phyloP scores from a whole-genome alignment of 2,329 filamentous ascomycete genomes.

The Acrocalymma vagum region DNA sequence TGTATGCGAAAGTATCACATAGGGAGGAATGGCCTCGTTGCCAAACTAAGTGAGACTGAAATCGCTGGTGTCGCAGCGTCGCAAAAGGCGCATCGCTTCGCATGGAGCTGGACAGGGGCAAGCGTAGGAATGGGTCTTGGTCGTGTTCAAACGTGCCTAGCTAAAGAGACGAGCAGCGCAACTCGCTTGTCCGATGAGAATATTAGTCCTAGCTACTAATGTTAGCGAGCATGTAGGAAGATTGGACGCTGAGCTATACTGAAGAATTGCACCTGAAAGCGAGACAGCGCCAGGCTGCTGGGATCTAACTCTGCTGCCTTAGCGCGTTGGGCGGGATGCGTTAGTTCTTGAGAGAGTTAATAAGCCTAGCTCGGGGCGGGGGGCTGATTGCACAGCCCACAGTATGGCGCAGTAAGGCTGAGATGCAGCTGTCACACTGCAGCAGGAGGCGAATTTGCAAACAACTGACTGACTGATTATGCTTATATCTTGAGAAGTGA shows the following conservation, averaged over 20 bases:
- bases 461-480: no score
- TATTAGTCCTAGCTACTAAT: constrained; percentile 2
- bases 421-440: no score
- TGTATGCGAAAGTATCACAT: no score
- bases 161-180: constrained; percentile 2
- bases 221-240: constrained; percentile 4
- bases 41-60: no score
- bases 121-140: constrained; percentile 1
- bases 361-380: constrained; percentile 4
- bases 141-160: constrained; percentile 3
- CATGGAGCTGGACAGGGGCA: constrained; percentile 4
- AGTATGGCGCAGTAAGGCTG: constrained; percentile 7
- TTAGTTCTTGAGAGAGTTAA: constrained; percentile 2
- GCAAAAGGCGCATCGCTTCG: constrained; percentile 8
- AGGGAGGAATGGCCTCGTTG: no score
- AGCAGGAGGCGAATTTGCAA: no score
- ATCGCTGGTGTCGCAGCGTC: constrained; percentile 6
- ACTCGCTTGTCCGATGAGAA: neutral
- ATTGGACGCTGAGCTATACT: constrained; percentile 2
- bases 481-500: no score
- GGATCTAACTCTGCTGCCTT: neutral
- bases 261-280: constrained; percentile 1
- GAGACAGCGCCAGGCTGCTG: neutral
- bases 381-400: constrained; percentile 9
- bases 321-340: neutral